phyloP scores from a whole-genome alignment of 1,284 basidiomycete genomes.

The Sporisorium exsertum region DNA sequence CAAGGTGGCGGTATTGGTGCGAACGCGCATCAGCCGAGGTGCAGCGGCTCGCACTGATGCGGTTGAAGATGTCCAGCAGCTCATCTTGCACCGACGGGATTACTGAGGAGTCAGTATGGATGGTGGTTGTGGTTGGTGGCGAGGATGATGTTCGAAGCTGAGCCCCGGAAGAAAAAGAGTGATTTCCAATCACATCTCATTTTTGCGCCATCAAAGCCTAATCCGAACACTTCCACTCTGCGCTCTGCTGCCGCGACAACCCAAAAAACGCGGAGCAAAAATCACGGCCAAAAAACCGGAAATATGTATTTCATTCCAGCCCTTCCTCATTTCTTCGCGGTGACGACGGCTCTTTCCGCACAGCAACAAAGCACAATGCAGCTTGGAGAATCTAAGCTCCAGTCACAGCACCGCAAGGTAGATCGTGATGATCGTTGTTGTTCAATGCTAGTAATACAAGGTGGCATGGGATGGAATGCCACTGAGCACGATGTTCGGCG shows the following conservation, averaged over 20 bases:
- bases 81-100: slow-evolving; percentile 10
- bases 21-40: slow-evolving; percentile 23
- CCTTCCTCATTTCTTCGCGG: not conserved
- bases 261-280: not conserved
- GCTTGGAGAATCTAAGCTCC: not conserved
- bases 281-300: slow-evolving; percentile 29
- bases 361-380: not conserved
- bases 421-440: not conserved
- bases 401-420: not conserved
- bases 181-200: slow-evolving; percentile 14
- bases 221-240: not conserved
- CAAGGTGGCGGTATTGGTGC: slow-evolving; percentile 7
- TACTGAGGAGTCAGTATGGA: not conserved
- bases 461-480: not conserved
- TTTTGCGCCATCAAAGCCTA: slow-evolving; percentile 16
- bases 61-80: slow-evolving; percentile 31
- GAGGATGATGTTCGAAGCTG: not conserved
- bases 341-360: slow-evolving; percentile 18
- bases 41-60: slow-evolving; percentile 29
- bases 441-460: slow-evolving; percentile 22
- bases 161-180: not conserved
- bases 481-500: too few relatives aligned
- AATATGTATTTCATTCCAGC: not conserved
- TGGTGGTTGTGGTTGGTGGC: not conserved
- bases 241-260: slow-evolving; percentile 8